Conservation (phyloP, 2,329 filamentous ascomycete genomes). For the Whalleya microplaca region DNA sequence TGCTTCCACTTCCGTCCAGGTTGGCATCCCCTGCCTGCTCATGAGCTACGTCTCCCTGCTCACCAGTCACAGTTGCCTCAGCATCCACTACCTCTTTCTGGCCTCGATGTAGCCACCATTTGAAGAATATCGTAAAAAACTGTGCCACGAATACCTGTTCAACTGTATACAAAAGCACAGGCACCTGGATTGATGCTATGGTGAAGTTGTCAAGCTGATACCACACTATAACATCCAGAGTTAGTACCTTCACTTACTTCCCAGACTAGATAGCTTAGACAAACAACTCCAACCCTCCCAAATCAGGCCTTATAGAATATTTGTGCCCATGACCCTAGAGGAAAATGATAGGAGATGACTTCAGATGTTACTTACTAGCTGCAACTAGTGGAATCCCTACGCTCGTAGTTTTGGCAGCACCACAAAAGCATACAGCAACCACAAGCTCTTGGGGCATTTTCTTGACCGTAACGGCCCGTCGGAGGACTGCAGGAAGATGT, state of each 20-base stretch:
- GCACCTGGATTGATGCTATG: constrained; percentile 64
- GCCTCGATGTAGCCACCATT: constrained; percentile 45
- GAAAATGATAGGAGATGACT: not conserved
- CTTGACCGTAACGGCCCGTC: constrained; percentile 47
- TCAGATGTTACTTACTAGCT: constrained; percentile 44
- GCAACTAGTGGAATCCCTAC: constrained; percentile 70
- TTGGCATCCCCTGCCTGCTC: constrained; percentile 7
- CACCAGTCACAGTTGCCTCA: constrained; percentile 21
- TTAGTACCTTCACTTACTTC: not conserved
- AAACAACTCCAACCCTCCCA: not conserved
- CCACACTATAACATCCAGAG: constrained; percentile 51
- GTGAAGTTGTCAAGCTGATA: constrained; percentile 55
- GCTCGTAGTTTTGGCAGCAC: constrained; percentile 72
- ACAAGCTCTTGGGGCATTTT: constrained; percentile 64
- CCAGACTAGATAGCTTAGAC: not conserved
- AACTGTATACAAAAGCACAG: constrained; percentile 64
- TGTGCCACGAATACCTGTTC: constrained; percentile 51
- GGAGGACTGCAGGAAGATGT: constrained; percentile 34
- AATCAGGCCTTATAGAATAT: not conserved
- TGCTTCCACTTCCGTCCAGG: not conserved
- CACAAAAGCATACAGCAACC: constrained; percentile 74
- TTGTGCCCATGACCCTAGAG: not conserved
- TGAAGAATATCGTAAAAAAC: constrained; percentile 46
- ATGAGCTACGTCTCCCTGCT: constrained; percentile 1
- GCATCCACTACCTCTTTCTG: constrained; percentile 30